A percentile compares a stretch with the other conserved stretches of the same genome.
Evolutionary conservation across 352 stramenopile genomes (phyloP).

Genomic region (Globisporangium recalcitrans): DNA sequence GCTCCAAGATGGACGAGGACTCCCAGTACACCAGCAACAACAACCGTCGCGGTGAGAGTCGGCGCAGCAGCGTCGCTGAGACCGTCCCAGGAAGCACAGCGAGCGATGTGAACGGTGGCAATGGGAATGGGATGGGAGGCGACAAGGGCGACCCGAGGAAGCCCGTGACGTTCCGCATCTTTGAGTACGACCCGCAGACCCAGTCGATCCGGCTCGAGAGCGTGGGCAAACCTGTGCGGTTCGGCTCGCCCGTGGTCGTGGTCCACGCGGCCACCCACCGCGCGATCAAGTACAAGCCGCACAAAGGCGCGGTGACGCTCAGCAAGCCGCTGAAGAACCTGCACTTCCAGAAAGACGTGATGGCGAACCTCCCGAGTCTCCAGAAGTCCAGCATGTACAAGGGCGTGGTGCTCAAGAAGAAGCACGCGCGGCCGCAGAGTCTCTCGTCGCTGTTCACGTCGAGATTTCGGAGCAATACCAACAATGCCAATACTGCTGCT

Average conservation of each 20-base stretch:
- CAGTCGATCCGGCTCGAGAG: constrained; percentile 44
- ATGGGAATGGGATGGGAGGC: background rate
- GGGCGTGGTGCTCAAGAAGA: constrained; percentile 11
- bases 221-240: constrained; percentile 54
- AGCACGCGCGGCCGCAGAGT: constrained; percentile 6
- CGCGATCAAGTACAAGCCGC: constrained; percentile 55
- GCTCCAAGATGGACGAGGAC: constrained; percentile 17
- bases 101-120: background rate
- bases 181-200: constrained; percentile 51
- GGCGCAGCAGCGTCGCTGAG: constrained; percentile 4
- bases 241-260: constrained; percentile 46
- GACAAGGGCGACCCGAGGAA: constrained; percentile 17
- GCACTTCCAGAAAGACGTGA: constrained; percentile 55
- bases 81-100: constrained; percentile 2
- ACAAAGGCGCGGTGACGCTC: constrained; percentile 61
- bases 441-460: constrained; percentile 14
- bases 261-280: constrained; percentile 59
- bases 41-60: background rate
- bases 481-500: background rate
- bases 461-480: constrained; percentile 5
- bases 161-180: constrained; percentile 64
- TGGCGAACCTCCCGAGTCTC: constrained; percentile 39
- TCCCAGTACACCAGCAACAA: background rate
- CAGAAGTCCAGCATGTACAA: constrained; percentile 33
- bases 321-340: constrained; percentile 61